Evolutionary conservation across 1,284 basidiomycete species (phyloP), one percentile per base, ranked within the genome.

Genomic region (Pyrrhoderma noxium): DNA sequence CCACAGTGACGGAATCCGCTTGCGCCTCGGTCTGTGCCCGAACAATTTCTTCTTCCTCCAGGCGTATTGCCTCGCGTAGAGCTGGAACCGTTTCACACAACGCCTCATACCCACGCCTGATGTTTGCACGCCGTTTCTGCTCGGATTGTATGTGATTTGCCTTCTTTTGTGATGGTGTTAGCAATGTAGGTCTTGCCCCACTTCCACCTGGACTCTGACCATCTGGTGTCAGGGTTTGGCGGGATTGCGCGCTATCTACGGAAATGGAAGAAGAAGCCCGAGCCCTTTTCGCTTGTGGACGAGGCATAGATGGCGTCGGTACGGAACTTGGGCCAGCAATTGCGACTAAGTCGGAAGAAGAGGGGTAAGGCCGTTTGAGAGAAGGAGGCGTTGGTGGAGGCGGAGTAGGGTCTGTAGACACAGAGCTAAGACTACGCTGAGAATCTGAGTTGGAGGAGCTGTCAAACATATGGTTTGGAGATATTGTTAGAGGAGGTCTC

Each of bases 131-230:
- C 21, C 92, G 79, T 67, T 93, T 93, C 69, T 93, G 90, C 67
- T 88, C 85, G 4, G 82, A 86, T 59, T 92, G 89, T 57, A 94
- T 94, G 63, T 94, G 91, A 61, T 94, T 94, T 38, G 89, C 89
- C 65, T 93, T 92, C 67, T 94, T 94, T 70, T 94, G 91, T 8
- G 85, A 86, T 0, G 82, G 76, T 0, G 84, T 80, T 14, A 90
- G 71, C 14, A 89, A 68, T 0, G 73, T 62, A 31, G 73, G 49
- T 57, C 59, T 66, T 2, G 52, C 5, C 5, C 38, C 45, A 23
- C 42, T 43, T 27, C 51, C 49, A 16, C 43, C 34, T 19, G 39
- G 49, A 14, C 49, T 58, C 25, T 57, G 53, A 25, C 56, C 38
- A 11, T 25, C 41, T 41, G 49, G 39, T 3, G 58, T 59, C 11